Conservation (phyloP, 768 basidiomycete genomes). For the Pleurotus citrinopileatus region DNA sequence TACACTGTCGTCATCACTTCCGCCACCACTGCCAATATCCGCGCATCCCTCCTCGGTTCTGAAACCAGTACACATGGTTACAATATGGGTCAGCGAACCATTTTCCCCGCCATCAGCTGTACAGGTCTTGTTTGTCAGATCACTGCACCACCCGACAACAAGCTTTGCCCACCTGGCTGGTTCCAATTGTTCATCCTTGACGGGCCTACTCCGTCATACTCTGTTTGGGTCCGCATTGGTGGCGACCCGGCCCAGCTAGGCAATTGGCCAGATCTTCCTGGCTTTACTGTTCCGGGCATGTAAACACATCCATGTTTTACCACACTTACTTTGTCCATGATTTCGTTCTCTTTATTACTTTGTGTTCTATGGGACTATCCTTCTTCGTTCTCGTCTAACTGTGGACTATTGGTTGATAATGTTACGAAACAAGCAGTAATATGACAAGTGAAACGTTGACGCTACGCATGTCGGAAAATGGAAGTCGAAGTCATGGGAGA, state of each 20-base stretch:
- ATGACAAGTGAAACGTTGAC: too few species aligned
- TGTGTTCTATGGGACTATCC: background rate
- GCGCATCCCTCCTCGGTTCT: slow-evolving; percentile 64
- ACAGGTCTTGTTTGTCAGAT: slow-evolving; percentile 72
- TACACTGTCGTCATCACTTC: slow-evolving; percentile 50
- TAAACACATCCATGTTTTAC: slow-evolving; percentile 18
- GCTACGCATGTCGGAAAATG: too few species aligned
- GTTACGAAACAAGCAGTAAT: background rate
- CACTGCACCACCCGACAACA: slow-evolving; percentile 68
- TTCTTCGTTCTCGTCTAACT: background rate
- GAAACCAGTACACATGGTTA: slow-evolving; percentile 79
- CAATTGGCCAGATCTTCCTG: slow-evolving; percentile 70
- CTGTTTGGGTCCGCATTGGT: slow-evolving; percentile 74
- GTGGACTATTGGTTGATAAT: background rate
- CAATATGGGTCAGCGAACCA: slow-evolving; percentile 65
- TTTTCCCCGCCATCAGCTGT: slow-evolving; percentile 74
- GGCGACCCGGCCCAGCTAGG: slow-evolving; percentile 70
- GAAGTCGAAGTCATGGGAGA: too few species aligned
- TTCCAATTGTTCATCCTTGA: slow-evolving; percentile 75
- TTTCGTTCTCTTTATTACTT: background rate
- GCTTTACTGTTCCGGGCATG: slow-evolving; percentile 66
- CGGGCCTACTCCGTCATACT: slow-evolving; percentile 75
- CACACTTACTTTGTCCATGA: background rate
- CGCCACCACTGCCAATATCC: slow-evolving; percentile 43
- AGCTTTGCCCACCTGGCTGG: slow-evolving; percentile 74